Conservation (phyloP, 768 basidiomycete genomes). For the Porphyrellus cyaneotinctus region DNA sequence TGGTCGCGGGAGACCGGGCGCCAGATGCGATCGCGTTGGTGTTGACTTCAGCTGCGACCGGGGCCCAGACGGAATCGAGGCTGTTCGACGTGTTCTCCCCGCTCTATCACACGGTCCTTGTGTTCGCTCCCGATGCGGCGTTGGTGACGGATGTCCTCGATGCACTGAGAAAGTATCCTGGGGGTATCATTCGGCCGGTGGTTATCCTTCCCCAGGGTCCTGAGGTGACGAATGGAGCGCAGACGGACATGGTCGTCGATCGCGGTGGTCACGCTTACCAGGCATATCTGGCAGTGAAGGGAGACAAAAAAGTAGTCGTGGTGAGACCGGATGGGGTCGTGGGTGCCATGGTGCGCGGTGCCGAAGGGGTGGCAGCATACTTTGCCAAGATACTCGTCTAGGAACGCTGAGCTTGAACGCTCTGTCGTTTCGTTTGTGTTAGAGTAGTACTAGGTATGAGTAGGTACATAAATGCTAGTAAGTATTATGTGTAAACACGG, state of each 20-base stretch:
- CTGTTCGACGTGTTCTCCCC: constrained; percentile 26
- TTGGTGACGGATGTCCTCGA: constrained; percentile 7
- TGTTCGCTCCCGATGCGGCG: constrained; percentile 20
- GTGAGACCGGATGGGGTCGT: constrained; percentile 44
- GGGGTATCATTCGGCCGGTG: constrained; percentile 1
- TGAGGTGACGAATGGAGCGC: constrained; percentile 1
- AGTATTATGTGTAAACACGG: no score
- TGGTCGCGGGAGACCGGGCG: constrained; percentile 43
- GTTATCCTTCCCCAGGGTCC: constrained; percentile 12
- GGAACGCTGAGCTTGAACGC: no score
- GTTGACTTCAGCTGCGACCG: constrained; percentile 17
- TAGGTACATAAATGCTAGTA: no score
- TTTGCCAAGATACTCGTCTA: constrained; percentile 14
- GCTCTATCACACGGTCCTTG: constrained; percentile 26
- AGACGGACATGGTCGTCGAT: constrained; percentile 37
- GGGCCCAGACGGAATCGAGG: not conserved
- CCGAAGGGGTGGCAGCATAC: constrained; percentile 16
- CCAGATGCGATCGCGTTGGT: constrained; percentile 39
- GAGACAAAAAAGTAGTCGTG: constrained; percentile 33
- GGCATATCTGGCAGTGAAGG: constrained; percentile 33
- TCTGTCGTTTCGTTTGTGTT: no score
- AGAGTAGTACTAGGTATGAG: no score
- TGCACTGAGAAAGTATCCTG: constrained; percentile 5
- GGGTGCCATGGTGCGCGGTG: constrained; percentile 30
- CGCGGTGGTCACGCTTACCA: constrained; percentile 36